These are phyloP conservation scores for Mycena crocata DNA, from an alignment of 768 basidiomycete species.

Conservation along the genomic window DNA sequence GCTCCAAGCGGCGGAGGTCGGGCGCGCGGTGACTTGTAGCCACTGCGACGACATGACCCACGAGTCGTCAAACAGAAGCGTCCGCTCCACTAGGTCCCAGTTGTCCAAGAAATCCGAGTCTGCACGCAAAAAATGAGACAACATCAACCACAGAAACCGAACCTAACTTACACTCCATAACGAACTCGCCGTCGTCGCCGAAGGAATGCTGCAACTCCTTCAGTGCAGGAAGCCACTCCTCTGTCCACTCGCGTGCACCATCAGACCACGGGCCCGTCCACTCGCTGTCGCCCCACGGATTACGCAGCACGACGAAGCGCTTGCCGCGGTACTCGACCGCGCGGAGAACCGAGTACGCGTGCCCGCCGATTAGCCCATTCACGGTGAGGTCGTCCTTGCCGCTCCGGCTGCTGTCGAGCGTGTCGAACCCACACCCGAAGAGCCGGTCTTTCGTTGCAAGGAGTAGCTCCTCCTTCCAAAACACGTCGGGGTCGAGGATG, in stretches of 20 bases:
- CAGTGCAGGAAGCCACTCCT: conserved; percentile 57
- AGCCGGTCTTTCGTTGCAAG: conserved; percentile 63
- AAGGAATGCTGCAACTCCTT: conserved; percentile 54
- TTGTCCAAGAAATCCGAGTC: conserved; percentile 57
- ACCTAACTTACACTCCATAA: conserved; percentile 57
- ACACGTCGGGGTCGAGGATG: conserved; percentile 60
- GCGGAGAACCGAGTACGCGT: conserved; percentile 61
- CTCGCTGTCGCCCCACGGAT: conserved; percentile 62
- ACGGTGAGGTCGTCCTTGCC: conserved; percentile 43
- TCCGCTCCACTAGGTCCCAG: conserved; percentile 58
- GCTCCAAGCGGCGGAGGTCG: conserved; percentile 61
- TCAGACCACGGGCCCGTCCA: conserved; percentile 65
- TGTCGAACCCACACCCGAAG: conserved; percentile 63
- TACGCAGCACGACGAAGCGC: conserved; percentile 60
- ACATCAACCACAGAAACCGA: neutral
- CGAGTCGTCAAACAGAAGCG: conserved; percentile 58
- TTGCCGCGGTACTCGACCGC: conserved; percentile 58
- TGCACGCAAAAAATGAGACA: conserved; percentile 21
- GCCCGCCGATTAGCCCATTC: conserved; percentile 53
- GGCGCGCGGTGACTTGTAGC: conserved; percentile 57
- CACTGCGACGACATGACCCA: conserved; percentile 64
- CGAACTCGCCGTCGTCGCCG: conserved; percentile 61
- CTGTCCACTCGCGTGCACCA: conserved; percentile 62
- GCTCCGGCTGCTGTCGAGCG: conserved; percentile 47
- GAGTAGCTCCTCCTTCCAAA: conserved; percentile 66